These are phyloP conservation scores for Kentomonas sorsogonicus DNA, from an alignment of 208 protist genomes.

Conservation along the genomic window DNA sequence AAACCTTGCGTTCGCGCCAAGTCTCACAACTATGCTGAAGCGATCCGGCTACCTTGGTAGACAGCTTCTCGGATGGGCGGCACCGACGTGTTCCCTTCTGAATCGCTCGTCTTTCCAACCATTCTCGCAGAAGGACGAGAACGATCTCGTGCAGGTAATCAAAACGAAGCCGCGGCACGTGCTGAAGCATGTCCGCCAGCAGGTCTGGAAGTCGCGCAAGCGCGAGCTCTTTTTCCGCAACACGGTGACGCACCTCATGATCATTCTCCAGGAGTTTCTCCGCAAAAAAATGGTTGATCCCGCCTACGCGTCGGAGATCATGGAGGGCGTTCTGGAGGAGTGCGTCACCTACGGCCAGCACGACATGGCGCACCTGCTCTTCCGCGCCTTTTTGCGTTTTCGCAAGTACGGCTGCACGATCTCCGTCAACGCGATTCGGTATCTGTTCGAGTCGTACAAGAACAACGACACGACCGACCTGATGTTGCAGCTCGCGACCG, in stretches of 20 bases:
- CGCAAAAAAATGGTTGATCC: slow-evolving; percentile 84
- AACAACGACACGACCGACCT: slow-evolving; percentile 73
- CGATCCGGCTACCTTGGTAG: no score
- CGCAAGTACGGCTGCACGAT: slow-evolving; percentile 86
- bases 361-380: slow-evolving; percentile 87
- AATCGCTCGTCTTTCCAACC: slow-evolving; percentile 55
- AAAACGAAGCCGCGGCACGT: slow-evolving; percentile 87
- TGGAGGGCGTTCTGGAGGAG: slow-evolving; percentile 84
- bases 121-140: slow-evolving; percentile 81
- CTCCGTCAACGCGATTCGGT: slow-evolving; percentile 63
- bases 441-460: slow-evolving; percentile 86
- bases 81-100: no score
- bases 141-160: slow-evolving; percentile 75
- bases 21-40: no score
- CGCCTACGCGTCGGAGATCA: slow-evolving; percentile 68
- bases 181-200: slow-evolving; percentile 79
- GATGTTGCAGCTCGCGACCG: slow-evolving; percentile 80
- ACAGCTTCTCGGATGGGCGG: no score
- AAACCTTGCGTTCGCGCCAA: no score
- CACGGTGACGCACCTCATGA: slow-evolving; percentile 88
- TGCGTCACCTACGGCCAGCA: slow-evolving; percentile 84
- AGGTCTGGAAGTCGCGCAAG: slow-evolving; percentile 84
- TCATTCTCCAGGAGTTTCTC: slow-evolving; percentile 86
- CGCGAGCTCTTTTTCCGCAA: slow-evolving; percentile 84
- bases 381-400: slow-evolving; percentile 84